Conservation (phyloP, 2,329 filamentous ascomycete species). For the Sporothrix protearum region DNA sequence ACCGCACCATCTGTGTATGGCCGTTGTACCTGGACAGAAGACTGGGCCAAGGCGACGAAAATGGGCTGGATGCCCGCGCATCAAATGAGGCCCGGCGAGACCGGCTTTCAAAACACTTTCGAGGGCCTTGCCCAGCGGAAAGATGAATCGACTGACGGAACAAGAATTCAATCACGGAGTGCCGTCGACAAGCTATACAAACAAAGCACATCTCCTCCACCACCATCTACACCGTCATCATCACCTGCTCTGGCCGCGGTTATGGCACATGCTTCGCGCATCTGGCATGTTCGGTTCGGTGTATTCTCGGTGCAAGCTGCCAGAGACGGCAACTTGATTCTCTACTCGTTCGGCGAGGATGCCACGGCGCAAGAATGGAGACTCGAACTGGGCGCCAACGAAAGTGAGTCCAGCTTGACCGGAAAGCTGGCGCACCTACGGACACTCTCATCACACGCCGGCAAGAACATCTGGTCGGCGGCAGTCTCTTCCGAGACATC, state of each 20-base stretch:
- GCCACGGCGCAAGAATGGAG: slow-evolving; percentile 71
- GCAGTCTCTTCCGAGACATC: slow-evolving; percentile 39
- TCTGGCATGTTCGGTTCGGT: slow-evolving; percentile 77
- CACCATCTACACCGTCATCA: slow-evolving; percentile 25
- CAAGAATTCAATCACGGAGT: not conserved
- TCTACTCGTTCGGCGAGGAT: slow-evolving; percentile 85
- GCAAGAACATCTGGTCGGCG: slow-evolving; percentile 88
- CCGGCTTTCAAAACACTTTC: slow-evolving; percentile 50
- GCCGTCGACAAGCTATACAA: slow-evolving; percentile 2
- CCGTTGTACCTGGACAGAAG: slow-evolving; percentile 31
- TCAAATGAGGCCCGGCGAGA: slow-evolving; percentile 50
- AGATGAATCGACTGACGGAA: not conserved
- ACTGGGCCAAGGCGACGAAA: too few species aligned
- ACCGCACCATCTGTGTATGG: slow-evolving; percentile 86
- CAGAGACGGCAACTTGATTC: slow-evolving; percentile 17
- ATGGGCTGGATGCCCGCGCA: slow-evolving; percentile 25
- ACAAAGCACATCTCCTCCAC: not conserved
- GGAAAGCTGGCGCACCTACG: slow-evolving; percentile 49
- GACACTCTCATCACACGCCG: slow-evolving; percentile 64
- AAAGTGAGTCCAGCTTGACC: not conserved
- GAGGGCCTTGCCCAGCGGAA: slow-evolving; percentile 30
- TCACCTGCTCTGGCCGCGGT: slow-evolving; percentile 59
- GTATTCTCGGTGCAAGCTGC: slow-evolving; percentile 6
- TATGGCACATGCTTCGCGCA: slow-evolving; percentile 85
- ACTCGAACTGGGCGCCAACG: slow-evolving; percentile 40